Conservation (phyloP, 768 basidiomycete genomes). For the Chalciporus sphaerocephalus region DNA sequence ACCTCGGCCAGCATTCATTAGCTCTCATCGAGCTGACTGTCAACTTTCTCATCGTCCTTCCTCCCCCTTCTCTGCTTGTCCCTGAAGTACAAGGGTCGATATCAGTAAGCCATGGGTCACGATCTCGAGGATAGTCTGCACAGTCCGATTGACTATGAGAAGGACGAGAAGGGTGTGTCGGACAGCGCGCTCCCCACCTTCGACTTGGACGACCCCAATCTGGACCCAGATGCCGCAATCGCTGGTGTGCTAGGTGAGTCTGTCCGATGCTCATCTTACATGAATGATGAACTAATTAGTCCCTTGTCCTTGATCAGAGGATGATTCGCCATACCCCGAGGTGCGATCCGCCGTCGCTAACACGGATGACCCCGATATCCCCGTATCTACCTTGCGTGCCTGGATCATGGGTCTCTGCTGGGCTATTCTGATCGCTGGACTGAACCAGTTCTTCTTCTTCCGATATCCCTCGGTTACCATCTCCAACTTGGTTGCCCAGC, state of each 20-base stretch:
- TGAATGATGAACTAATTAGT: conserved; percentile 11
- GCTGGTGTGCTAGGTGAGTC: conserved; percentile 18
- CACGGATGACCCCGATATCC: conserved; percentile 65
- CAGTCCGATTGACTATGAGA: conserved; percentile 14
- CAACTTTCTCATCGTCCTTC: not conserved
- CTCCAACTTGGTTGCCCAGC: conserved; percentile 57
- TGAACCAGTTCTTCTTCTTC: conserved; percentile 78
- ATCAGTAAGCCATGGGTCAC: conserved; percentile 13
- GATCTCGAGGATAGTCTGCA: not conserved
- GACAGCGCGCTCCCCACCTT: conserved; percentile 9
- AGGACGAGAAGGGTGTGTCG: conserved; percentile 7
- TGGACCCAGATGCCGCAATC: conserved; percentile 22
- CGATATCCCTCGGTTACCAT: conserved; percentile 51
- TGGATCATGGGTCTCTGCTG: conserved; percentile 56
- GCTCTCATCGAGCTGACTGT: not conserved
- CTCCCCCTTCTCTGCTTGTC: not conserved
- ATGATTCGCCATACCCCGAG: conserved; percentile 85
- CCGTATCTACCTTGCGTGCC: conserved; percentile 52
- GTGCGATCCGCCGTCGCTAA: conserved; percentile 74
- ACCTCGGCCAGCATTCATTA: not conserved
- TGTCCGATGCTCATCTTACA: not conserved
- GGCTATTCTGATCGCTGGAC: conserved; percentile 59
- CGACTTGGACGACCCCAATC: conserved; percentile 37
- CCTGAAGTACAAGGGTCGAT: not conserved
- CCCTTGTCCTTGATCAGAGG: conserved; percentile 35